Evolutionary conservation across 1,139 yeast genomes (phyloP).

Genomic region (Casaregolazyma suthepensis): DNA sequence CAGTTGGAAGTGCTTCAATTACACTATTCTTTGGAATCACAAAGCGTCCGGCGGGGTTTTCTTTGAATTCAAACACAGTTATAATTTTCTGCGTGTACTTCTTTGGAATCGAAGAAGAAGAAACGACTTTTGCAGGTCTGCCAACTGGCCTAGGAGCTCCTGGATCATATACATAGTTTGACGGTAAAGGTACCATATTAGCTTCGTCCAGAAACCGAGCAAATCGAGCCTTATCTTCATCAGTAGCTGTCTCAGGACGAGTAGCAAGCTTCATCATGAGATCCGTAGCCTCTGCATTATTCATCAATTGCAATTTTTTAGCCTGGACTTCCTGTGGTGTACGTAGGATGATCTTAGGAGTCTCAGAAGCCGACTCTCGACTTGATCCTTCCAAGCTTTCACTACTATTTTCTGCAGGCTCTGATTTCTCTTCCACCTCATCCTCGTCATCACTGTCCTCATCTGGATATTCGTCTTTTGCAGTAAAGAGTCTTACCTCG

Average conservation of each 20-base stretch:
- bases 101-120: slow-evolving; percentile 13
- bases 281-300: slow-evolving; percentile 6
- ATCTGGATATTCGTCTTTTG: slow-evolving; percentile 58
- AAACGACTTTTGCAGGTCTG: slow-evolving; percentile 2
- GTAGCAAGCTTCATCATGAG: slow-evolving; percentile 8
- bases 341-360: slow-evolving; percentile 1
- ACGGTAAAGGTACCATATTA: neutral
- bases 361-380: neutral
- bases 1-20: slow-evolving; percentile 51
- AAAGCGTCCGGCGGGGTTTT: slow-evolving; percentile 70
- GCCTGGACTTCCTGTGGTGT: slow-evolving; percentile 8
- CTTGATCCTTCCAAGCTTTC: neutral
- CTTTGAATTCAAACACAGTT: slow-evolving; percentile 76
- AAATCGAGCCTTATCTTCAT: slow-evolving; percentile 2
- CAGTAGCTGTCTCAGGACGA: slow-evolving; percentile 6
- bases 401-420: neutral
- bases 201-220: slow-evolving; percentile 5
- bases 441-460: slow-evolving; percentile 23
- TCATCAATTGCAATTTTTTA: slow-evolving; percentile 6
- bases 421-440: slow-evolving; percentile 8
- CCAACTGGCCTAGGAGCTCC: neutral
- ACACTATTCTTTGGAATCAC: slow-evolving; percentile 70
- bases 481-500: slow-evolving; percentile 69
- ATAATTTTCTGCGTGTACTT: slow-evolving; percentile 47
- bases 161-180: slow-evolving; percentile 8